These are phyloP conservation scores for Aspergillus alliaceus DNA, from an alignment of 2,329 filamentous ascomycete species.

Conservation along the genomic window DNA sequence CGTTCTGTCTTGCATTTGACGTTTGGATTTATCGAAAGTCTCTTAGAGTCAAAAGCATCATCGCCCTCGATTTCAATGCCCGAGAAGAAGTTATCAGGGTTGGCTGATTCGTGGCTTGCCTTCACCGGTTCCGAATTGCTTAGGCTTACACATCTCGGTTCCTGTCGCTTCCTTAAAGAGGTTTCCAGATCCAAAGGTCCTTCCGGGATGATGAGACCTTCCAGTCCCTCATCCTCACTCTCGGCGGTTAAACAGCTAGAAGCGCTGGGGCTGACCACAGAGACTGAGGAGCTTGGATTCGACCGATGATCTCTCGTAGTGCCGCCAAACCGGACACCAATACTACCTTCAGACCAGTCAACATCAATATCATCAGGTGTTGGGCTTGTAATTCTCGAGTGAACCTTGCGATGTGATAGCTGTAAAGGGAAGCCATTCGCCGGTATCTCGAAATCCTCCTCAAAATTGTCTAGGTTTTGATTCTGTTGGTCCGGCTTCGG, in stretches of 20 bases:
- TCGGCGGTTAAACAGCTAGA: constrained; percentile 88
- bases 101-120: constrained; percentile 23
- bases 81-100: constrained; percentile 74
- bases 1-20: constrained; percentile 78
- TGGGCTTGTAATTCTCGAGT: constrained; percentile 63
- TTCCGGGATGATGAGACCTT: constrained; percentile 80
- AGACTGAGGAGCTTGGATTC: constrained; percentile 80
- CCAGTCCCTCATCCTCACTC: constrained; percentile 89
- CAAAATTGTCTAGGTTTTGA: constrained; percentile 64
- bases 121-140: constrained; percentile 32
- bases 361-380: constrained; percentile 72
- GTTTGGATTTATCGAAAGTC: constrained; percentile 85
- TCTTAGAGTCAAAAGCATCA: constrained; percentile 76
- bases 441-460: constrained; percentile 71
- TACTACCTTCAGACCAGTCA: constrained; percentile 89
- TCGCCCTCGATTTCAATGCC: constrained; percentile 85
- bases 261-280: constrained; percentile 86
- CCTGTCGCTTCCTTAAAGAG: constrained; percentile 71
- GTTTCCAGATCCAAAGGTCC: constrained; percentile 82
- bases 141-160: constrained; percentile 36
- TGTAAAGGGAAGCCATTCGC: constrained; percentile 62
- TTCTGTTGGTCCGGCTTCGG: constrained; percentile 49
- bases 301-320: constrained; percentile 78
- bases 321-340: constrained; percentile 86
- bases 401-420: constrained; percentile 60